Conservation (phyloP, 352 stramenopile species). For the Aphanomyces stellatus region DNA sequence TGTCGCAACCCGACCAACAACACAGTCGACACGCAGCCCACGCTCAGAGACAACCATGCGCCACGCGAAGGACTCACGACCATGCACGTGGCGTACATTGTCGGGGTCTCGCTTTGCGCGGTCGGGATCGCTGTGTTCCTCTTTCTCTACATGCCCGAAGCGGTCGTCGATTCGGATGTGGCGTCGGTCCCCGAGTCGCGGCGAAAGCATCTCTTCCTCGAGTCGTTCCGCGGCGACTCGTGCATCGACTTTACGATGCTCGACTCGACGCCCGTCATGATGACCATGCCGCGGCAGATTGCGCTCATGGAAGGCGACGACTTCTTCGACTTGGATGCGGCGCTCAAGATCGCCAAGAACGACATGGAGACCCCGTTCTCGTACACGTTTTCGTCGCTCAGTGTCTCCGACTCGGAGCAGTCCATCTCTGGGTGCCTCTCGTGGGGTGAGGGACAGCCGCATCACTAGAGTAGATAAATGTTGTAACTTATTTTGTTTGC, state of each 20-base stretch:
- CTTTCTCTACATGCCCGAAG: no score
- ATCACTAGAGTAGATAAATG: background rate
- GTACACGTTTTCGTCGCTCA: constrained; percentile 1
- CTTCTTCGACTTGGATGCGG: no score
- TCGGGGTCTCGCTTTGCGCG: constrained; percentile 2
- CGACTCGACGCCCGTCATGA: background rate
- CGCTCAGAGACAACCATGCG: background rate
- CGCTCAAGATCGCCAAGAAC: background rate
- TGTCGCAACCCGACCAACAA: no score
- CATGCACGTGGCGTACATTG: constrained; percentile 12
- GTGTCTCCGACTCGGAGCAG: background rate
- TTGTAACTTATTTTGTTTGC: background rate
- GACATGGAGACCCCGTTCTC: background rate
- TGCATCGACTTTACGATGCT: background rate
- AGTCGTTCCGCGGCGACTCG: background rate
- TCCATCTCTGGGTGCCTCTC: background rate
- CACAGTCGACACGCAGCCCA: no score
- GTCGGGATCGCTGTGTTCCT: constrained; percentile 9
- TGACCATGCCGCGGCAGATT: constrained; percentile 9
- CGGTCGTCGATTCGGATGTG: no score
- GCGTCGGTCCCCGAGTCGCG: no score
- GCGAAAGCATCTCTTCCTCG: background rate
- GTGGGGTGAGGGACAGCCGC: background rate
- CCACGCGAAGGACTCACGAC: background rate
- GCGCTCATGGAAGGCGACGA: constrained; percentile 2